Evolutionary conservation across 75 land plant genomes (phyloP), one percentile per base, ranked within the genome.

Genomic region (Selaginella moellendorffii): DNA sequence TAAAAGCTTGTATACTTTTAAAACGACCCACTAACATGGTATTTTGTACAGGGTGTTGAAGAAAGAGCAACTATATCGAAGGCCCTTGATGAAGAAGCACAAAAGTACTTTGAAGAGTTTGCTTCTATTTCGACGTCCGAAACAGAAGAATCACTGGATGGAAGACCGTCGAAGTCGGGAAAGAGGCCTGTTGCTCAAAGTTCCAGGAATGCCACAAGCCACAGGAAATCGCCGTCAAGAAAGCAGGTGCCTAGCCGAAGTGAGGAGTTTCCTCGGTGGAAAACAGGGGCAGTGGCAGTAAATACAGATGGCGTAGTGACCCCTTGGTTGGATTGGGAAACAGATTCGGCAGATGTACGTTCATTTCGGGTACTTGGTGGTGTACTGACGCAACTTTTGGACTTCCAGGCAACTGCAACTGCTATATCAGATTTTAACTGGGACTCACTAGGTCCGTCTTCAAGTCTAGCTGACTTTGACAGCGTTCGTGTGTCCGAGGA

Each of bases 141-240:
- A 66, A 85, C 82, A 58, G 77, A 85, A 2, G 85, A 85, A 67
- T 42, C 82, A 5, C 5, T 36, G 14, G 46, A 36, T 14, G 14
- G 14, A 14, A 36, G 46, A 36, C 46, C n/a, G n/a, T n/a, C n/a
- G n/a, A n/a, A n/a, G n/a, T n/a, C n/a, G n/a, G n/a, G n/a, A n/a
- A n/a, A n/a, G n/a, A n/a, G n/a, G n/a, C n/a, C n/a, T n/a, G n/a
- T n/a, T n/a, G n/a, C n/a, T 5, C 46, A 36, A 36, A 36, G 5
- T 14, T 36, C 46, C 46, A 36, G 14, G 46, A 36, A 14, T 14
- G 14, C 14, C 46, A 14, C n/a, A n/a, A n/a, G n/a, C n/a, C n/a
- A n/a, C n/a, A n/a, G n/a, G n/a, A n/a, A n/a, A n/a, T n/a, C n/a
- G n/a, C n/a, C n/a, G n/a, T n/a, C n/a, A 36, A 36, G 14, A 36